phyloP scores from a whole-genome alignment of 1,284 basidiomycete species.

The Sphagnurus paluster region DNA sequence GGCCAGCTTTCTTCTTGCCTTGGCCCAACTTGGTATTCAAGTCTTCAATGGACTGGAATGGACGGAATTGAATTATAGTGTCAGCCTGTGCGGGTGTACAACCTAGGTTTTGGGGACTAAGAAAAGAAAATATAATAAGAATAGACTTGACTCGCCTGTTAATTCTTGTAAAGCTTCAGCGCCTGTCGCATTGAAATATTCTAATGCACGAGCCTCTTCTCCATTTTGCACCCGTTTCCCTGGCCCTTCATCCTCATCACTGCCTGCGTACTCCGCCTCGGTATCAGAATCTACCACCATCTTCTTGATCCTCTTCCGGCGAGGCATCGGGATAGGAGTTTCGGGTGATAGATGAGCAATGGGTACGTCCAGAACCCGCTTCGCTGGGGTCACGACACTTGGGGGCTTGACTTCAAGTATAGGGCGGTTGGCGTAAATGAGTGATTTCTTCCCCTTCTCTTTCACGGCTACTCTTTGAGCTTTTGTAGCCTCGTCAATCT shows the following conservation, averaged over 20 bases:
- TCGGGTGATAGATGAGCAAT: slow-evolving; percentile 30
- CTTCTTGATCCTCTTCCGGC: slow-evolving; percentile 54
- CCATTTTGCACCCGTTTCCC: slow-evolving; percentile 24
- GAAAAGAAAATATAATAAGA: neutral
- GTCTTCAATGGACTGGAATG: slow-evolving; percentile 80
- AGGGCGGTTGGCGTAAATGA: slow-evolving; percentile 70
- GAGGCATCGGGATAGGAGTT: slow-evolving; percentile 35
- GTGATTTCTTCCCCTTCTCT: slow-evolving; percentile 74
- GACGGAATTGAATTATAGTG: slow-evolving; percentile 79
- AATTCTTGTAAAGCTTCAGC: slow-evolving; percentile 82
- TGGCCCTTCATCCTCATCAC: slow-evolving; percentile 36
- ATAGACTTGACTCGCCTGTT: slow-evolving; percentile 61
- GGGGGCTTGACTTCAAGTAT: slow-evolving; percentile 43
- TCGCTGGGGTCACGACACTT: slow-evolving; percentile 40
- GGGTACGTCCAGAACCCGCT: slow-evolving; percentile 37
- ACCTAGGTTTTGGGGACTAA: slow-evolving; percentile 46
- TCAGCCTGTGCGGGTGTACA: slow-evolving; percentile 84
- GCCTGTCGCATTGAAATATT: slow-evolving; percentile 85
- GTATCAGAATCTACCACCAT: slow-evolving; percentile 69
- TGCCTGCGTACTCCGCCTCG: slow-evolving; percentile 46
- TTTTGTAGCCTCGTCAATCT: slow-evolving; percentile 67
- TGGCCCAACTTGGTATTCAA: slow-evolving; percentile 79
- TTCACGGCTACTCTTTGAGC: slow-evolving; percentile 60
- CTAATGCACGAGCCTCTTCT: slow-evolving; percentile 56
- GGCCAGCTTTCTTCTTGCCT: slow-evolving; percentile 78